Base-by-base conservation (phyloP, 2,329 filamentous ascomycete species). In the Pseudogymnoascus sp. region DNA sequence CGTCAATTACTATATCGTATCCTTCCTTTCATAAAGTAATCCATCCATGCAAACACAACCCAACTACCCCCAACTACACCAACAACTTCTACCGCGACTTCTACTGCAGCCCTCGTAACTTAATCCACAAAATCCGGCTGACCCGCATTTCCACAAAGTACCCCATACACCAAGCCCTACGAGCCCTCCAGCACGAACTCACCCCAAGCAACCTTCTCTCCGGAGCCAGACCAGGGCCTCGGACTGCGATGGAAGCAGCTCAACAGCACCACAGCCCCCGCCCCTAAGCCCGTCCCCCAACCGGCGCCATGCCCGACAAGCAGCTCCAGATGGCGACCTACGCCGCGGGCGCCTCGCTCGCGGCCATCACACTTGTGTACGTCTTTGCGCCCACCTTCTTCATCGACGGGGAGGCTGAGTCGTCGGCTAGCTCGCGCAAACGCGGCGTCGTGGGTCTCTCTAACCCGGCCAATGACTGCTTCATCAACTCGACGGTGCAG, bases 351-450 rank as follows among this genome's bases (percentile, higher is more conserved):
- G 95, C 93, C 65, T 96, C 93, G 62, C 88, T 99, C 66, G 95
- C 95, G 63, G 95, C 95, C 66, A 90, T 96, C 66, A 93, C 95
- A 33, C 85, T 98, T 64, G 90, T 98, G 74, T 99, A 98, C 77
- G 93, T 98, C 70, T 98, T 99, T 77, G 92, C 89, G 7, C 95
- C 95, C n/a, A 98, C 93, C 61, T 98, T 93, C 76, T 90, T 96
- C 71, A 88, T 98, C 75, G 93, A 99, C 77, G 87, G 88, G 72
- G 89, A 95, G 63, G 83, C 87, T 61, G 79, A 81, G 24, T 78
- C 76, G 64, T 84, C 83, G 62, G 78, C 78, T 50, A 72, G 70
- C 33, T 67, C 68, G 43, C 87, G 90, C 69, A 95, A 92, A 76
- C 93, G 91, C 73, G 90, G 90, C 64, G 90, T 96, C 46, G 92